Evolutionary conservation across 1,284 basidiomycete species (phyloP), one percentile per base, ranked within the genome.

Genomic region (Sporisorium reilianum): DNA sequence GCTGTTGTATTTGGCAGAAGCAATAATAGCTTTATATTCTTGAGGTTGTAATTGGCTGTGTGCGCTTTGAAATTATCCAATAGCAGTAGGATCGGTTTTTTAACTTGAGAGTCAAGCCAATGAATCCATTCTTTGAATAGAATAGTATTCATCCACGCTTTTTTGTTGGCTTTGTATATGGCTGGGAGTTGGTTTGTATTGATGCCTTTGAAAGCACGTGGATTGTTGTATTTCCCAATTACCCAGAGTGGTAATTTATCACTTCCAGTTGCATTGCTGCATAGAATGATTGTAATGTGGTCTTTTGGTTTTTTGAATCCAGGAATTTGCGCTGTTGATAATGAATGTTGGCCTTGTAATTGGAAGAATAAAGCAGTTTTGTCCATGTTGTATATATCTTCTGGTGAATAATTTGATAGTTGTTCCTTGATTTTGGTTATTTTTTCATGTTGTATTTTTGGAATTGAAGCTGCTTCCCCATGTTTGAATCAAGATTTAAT

Each of bases 81-180:
- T 49, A 49, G 12, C 12, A 49, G 20, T 32, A 49, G 48, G n/a
- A 49, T 30, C 5, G 48, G 26, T 12, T 9, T 30, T 30, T 30
- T 30, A 18, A 49, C 26, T 49, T 49, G 48, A 20, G 11, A 11
- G 26, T 49, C 48, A 49, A 49, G 48, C 48, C 48, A 49, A 34
- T 49, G 18, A 30, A 49, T 32, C 28, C 48, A 49, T 30, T 49
- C 28, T 32, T 49, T 49, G 18, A 49, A 49, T 11, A 49, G 48
- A 20, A 49, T 30, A 14, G 48, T 20, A 49, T 49, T 49, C 48
- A 49, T 49, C 48, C 48, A 49, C 20, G 48, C 48, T 32, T 49
- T 49, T 32, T 49, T 49, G 48, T 49, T 49, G 26, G 25, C 26
- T 49, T 28, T 49, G 28, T 49, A 32, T 49, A 49, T 32, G n/a